A percentile compares a stretch with the other conserved stretches of the same genome.
Conservation (phyloP, 768 basidiomycete species). For the Rhodotorula sphaerocarpa region DNA sequence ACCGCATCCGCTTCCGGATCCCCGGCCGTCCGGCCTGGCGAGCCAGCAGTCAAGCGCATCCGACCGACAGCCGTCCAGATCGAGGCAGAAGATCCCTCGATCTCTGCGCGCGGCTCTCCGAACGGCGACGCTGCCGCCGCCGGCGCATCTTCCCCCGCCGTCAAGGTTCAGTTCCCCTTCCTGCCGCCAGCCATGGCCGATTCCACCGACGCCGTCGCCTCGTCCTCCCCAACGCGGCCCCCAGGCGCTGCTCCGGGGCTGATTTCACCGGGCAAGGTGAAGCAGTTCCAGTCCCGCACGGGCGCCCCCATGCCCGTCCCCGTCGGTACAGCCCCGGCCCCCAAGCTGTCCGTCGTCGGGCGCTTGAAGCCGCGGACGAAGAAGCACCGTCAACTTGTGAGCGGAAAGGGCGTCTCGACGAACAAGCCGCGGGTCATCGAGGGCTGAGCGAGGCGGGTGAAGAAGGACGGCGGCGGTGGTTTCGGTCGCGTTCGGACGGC, state of each 20-base stretch:
- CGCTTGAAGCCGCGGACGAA: background rate
- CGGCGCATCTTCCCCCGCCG: background rate
- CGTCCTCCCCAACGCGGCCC: background rate
- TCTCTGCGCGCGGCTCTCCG: too few relatives aligned
- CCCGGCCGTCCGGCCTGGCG: background rate
- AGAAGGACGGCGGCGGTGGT: too few relatives aligned
- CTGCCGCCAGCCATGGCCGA: too few relatives aligned
- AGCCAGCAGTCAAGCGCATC: background rate
- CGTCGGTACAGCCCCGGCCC: background rate
- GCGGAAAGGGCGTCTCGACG: background rate
- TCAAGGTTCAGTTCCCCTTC: background rate
- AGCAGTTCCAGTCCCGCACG: too few relatives aligned
- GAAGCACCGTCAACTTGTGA: background rate
- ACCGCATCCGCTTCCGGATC: background rate
- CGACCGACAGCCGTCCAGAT: background rate
- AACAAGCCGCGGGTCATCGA: conserved; percentile 1
- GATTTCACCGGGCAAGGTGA: too few relatives aligned
- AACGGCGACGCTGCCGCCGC: too few relatives aligned
- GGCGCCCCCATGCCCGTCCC: too few relatives aligned
- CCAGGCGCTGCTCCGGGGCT: too few relatives aligned
- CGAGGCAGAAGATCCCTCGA: too few relatives aligned
- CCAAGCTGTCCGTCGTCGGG: background rate
- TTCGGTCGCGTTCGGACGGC: too few relatives aligned
- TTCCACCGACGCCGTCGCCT: too few relatives aligned
- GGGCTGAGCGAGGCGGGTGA: background rate